Base-by-base conservation (phyloP, 352 stramenopile genomes). In the Pseudoperonospora humuli region DNA sequence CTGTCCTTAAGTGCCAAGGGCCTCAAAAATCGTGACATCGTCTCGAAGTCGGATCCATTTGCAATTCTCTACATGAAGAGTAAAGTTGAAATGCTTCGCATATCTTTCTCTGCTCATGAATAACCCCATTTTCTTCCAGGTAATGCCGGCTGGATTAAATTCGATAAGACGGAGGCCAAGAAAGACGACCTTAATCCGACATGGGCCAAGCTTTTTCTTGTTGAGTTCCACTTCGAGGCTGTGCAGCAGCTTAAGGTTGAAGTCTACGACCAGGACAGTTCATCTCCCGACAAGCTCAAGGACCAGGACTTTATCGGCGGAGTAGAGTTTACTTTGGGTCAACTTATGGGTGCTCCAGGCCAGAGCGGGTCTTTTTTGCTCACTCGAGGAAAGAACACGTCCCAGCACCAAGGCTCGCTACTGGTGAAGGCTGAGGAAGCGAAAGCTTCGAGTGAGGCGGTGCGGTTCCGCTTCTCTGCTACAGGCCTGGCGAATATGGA, bases 21-120 rank as follows among this genome's bases (percentile, higher is more conserved):
- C 53, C 69, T 96, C 34, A 85, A 79, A 23, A 78, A 93, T 48
- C 84, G 84, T 49, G 86, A 96, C 42, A 48, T 90, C 17, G 64
- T 96, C 39, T 86, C 75, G 39, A 86, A 93, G 56, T 91, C 80
- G 9, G 84, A 96, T 55, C 77, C 84, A 3, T 96, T 96, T 64
- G 75, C 67, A 15, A 55, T 85, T 7, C 55, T 85, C 39, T 83
- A 61, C 54, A 29, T 70, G 23, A 54, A 64, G 50, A 57, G 69
- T 77, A 59, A 11, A 17, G 9, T 18, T 27, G 5, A 24, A 6
- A 33, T 39, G 46, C 20, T n/a, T n/a, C n/a, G n/a, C 32, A 50
- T 36, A 23, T 45, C 24, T 31, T 26, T 37, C 5, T 42, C 9
- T 34, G 6, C 13, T 33, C n/a, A 10, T 25, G 6, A 14, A 14